Conservation (phyloP, 2,329 filamentous ascomycete species). For the Malbranchea zuffiana region DNA sequence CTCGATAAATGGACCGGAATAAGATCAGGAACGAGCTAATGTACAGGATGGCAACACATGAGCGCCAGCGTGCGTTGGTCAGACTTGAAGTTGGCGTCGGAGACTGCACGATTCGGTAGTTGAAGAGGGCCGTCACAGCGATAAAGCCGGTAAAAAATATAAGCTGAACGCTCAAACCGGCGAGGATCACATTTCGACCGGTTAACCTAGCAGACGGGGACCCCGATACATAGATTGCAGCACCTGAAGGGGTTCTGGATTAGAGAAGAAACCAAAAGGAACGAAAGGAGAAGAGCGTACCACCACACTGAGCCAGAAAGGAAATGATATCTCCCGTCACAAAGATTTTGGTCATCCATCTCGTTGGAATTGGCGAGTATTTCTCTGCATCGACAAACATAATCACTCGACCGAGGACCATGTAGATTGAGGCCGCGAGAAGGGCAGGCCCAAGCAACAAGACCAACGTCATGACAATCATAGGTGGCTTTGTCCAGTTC, state of each 20-base stretch:
- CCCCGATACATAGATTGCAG: no score
- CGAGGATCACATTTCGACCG: constrained; percentile 38
- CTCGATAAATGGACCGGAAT: constrained; percentile 17
- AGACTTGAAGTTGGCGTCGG: constrained; percentile 13
- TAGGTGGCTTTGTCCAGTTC: constrained; percentile 14
- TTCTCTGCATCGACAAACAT: constrained; percentile 20
- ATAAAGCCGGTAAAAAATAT: constrained; percentile 46
- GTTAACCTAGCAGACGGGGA: no score
- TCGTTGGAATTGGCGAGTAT: constrained; percentile 18
- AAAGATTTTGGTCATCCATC: constrained; percentile 25
- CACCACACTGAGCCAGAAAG: constrained; percentile 18
- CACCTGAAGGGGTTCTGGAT: no score
- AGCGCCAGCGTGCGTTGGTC: no score
- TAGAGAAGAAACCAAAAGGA: no score
- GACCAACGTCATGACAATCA: constrained; percentile 22
- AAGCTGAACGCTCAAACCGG: constrained; percentile 46
- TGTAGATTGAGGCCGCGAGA: constrained; percentile 28
- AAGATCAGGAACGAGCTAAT: constrained; percentile 15
- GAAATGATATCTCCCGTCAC: constrained; percentile 18
- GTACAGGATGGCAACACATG: constrained; percentile 22
- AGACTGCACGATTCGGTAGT: constrained; percentile 30
- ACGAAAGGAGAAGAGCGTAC: no score
- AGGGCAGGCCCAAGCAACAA: constrained; percentile 27
- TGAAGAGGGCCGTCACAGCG: constrained; percentile 38
- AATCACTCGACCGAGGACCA: constrained; percentile 28